Evolutionary conservation across 352 stramenopile genomes (phyloP).

Genomic region (Phytophthora foliorum): DNA sequence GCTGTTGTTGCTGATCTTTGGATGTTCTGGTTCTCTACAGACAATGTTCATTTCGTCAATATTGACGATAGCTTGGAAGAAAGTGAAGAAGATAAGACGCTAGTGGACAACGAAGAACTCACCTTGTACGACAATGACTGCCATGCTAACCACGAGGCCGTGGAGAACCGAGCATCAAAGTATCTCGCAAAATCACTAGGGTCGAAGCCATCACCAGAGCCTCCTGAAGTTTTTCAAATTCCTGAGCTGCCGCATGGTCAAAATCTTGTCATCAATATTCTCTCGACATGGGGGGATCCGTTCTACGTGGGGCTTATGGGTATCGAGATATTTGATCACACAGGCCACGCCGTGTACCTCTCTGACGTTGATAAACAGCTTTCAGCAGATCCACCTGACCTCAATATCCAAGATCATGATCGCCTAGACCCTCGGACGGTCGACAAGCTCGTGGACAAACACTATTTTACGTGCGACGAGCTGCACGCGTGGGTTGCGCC

Average conservation of each 20-base stretch:
- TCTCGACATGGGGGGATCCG: constrained; percentile 91
- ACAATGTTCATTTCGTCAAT: constrained; percentile 84
- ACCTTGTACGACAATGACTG: constrained; percentile 3
- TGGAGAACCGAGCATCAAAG: constrained; percentile 25
- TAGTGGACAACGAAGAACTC: constrained; percentile 17
- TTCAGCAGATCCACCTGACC: constrained; percentile 76
- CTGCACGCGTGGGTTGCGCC: constrained; percentile 91
- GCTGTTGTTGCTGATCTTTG: background rate
- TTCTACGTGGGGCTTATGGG: constrained; percentile 94
- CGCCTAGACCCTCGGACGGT: constrained; percentile 81
- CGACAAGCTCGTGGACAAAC: constrained; percentile 91
- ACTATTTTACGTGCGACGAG: constrained; percentile 90
- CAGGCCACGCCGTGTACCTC: constrained; percentile 70
- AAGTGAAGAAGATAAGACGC: constrained; percentile 4
- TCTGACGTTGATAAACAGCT: constrained; percentile 77
- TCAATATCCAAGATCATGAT: constrained; percentile 87
- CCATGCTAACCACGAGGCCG: background rate
- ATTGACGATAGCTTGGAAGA: constrained; percentile 64
- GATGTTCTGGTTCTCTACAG: constrained; percentile 11
- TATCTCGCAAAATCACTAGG: constrained; percentile 31
- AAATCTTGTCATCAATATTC: constrained; percentile 84
- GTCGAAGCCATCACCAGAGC: constrained; percentile 14
- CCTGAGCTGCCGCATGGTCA: constrained; percentile 76
- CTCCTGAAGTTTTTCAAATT: constrained; percentile 68
- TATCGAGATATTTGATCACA: constrained; percentile 91